Evolutionary conservation across 75 land plant genomes (phyloP).

Genomic region (Pinus tabuliformis): DNA sequence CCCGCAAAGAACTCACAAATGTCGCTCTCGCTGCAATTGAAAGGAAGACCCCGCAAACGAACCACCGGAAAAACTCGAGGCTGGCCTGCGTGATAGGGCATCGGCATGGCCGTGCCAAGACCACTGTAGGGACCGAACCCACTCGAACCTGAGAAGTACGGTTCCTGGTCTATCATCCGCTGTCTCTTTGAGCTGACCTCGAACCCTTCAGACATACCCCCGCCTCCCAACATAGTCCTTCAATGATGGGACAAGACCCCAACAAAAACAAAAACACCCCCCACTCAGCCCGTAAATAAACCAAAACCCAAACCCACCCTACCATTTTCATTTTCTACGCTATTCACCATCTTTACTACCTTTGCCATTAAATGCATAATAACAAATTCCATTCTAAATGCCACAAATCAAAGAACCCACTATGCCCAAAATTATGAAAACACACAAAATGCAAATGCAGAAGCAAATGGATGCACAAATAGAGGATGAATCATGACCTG

Average conservation of each 20-base stretch:
- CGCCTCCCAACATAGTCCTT: slow-evolving; percentile 76
- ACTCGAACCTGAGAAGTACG: slow-evolving; percentile 59
- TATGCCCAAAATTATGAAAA: too few species aligned
- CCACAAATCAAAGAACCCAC: too few species aligned
- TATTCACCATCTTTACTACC: too few species aligned
- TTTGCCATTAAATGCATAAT: too few species aligned
- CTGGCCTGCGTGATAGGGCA: slow-evolving; percentile 29
- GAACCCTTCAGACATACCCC: slow-evolving; percentile 91
- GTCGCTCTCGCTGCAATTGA: slow-evolving; percentile 72
- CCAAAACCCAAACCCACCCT: too few species aligned
- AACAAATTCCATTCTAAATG: too few species aligned
- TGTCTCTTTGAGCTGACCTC: slow-evolving; percentile 89
- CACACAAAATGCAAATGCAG: too few species aligned
- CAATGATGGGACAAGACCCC: slow-evolving; percentile 29
- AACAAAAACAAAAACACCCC: slow-evolving; percentile 16
- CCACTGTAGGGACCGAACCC: slow-evolving; percentile 20
- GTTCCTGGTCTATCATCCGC: slow-evolving; percentile 71
- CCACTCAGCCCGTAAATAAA: too few species aligned
- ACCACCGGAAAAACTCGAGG: slow-evolving; percentile 79
- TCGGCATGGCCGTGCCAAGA: slow-evolving; percentile 30
- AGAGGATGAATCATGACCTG: too few species aligned
- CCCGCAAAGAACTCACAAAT: slow-evolving; percentile 71
- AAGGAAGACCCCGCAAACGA: slow-evolving; percentile 74
- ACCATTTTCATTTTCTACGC: too few species aligned
- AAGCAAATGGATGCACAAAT: too few species aligned